Base-by-base conservation (phyloP, 495 filamentous ascomycete species). In the Amphirosellinia nigrospora region DNA sequence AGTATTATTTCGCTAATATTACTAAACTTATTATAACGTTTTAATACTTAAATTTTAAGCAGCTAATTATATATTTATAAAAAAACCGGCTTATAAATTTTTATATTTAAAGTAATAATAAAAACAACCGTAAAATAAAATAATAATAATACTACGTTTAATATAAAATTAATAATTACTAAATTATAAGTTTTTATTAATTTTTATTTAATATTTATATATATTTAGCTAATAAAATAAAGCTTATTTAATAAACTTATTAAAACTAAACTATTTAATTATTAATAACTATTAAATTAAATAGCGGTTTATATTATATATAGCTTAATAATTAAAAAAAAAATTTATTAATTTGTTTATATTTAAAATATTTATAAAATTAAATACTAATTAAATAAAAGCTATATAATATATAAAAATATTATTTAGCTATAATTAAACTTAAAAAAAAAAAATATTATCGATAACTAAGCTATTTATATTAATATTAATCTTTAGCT, bases 221-320 rank as follows among this genome's bases (percentile, higher is more conserved):
- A 53, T 53, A 53, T 28, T 26, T 53, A 53, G 28, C 28, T 53
- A 53, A 53, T 53, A 53, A 53, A n/a, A n/a, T n/a, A n/a, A n/a
- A 28, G 48, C 26, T 53, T 53, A 53, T 53, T 5, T 13, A 26
- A n/a, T n/a, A n/a, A n/a, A n/a, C n/a, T n/a, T n/a, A n/a, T n/a
- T n/a, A n/a, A n/a, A n/a, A n/a, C n/a, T n/a, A n/a, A n/a, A n/a
- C n/a, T n/a, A n/a, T n/a, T n/a, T n/a, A n/a, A n/a, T n/a, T n/a
- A n/a, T n/a, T n/a, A n/a, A n/a, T n/a, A n/a, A n/a, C n/a, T n/a
- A n/a, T n/a, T n/a, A n/a, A n/a, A n/a, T n/a, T n/a, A n/a, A n/a
- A n/a, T n/a, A n/a, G n/a, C n/a, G n/a, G n/a, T n/a, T n/a, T n/a
- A n/a, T n/a, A n/a, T n/a, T n/a, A n/a, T n/a, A n/a, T n/a, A n/a